A percentile compares a stretch with the other conserved stretches of the same genome.
phyloP scores from a whole-genome alignment of 179 eudicot genomes.

The Vitellaria paradoxa region DNA sequence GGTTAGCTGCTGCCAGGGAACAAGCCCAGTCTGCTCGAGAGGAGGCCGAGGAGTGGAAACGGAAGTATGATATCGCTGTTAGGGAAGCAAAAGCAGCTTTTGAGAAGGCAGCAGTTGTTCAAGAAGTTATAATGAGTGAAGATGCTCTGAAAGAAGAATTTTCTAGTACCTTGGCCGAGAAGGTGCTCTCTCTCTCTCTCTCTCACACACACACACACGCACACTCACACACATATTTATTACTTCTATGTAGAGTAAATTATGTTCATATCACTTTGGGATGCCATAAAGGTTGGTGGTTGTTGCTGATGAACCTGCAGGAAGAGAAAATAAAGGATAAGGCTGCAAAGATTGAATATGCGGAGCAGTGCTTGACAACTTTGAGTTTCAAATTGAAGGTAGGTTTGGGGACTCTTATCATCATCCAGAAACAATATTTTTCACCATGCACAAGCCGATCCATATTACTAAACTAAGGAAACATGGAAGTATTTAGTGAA shows the following conservation, averaged over 20 bases:
- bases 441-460: background rate
- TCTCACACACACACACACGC: too few relatives aligned
- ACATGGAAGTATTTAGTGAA: too few relatives aligned
- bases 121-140: slow-evolving; percentile 82
- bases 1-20: slow-evolving; percentile 93
- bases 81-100: slow-evolving; percentile 91
- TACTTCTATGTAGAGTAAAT: background rate
- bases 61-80: slow-evolving; percentile 83
- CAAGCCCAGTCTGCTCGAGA: slow-evolving; percentile 86
- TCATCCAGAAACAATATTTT: slow-evolving; percentile 1
- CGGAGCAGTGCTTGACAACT: slow-evolving; percentile 83
- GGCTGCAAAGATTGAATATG: slow-evolving; percentile 66
- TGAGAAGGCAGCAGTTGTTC: slow-evolving; percentile 85
- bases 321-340: slow-evolving; percentile 82
- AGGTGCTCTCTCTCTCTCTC: slow-evolving; percentile 38
- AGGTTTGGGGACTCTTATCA: slow-evolving; percentile 17
- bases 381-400: slow-evolving; percentile 82
- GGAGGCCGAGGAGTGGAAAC: slow-evolving; percentile 96
- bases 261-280: background rate
- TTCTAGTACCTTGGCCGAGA: slow-evolving; percentile 55
- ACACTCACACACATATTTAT: too few relatives aligned
- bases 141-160: slow-evolving; percentile 80
- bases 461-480: too few relatives aligned
- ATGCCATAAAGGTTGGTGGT: background rate
- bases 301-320: slow-evolving; percentile 39